Base-by-base conservation (phyloP, 2,329 filamentous ascomycete species). In the Colletotrichum lini region DNA sequence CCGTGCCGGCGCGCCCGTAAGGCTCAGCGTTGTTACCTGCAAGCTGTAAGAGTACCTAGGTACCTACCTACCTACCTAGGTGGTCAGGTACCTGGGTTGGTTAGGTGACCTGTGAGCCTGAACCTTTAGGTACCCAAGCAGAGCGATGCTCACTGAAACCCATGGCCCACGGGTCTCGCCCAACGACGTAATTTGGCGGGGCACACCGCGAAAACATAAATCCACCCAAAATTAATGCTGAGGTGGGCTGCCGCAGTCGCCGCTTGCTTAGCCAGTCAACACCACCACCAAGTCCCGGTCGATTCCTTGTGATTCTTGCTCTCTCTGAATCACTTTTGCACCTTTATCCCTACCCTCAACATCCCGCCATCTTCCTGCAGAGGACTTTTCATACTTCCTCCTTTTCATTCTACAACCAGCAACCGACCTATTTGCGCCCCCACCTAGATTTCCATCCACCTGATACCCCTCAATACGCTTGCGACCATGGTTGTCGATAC, bases 401-500 rank as follows among this genome's bases (percentile, higher is more conserved):
- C 15, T 18, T 50, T 4, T n/a, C 38, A 26, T 9, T n/a, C n/a
- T 38, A 26, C 59, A 23, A 15, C 47, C 30, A 35, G 8, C 30
- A 35, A 16, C 35, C 35, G 15, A 62, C 44, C 35, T 40, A 26
- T 18, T 26, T 62, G 45, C 45, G 45, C 59, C 40, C 23, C 23
- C 45, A 13, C 18, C 21, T 47, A 47, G 38, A 57, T 57, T 53
- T 54, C 30, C 49, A 44, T 45, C 18, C 49, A 53, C 38, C 45
- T 42, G 45, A 65, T 65, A 65, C 63, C 53, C 66, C 30, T 53
- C 69, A 13, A 42, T n/a, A 42, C 8, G 30, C 49, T 44, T 42
- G 56, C 75, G 79, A 86, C 78, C 79, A 97, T 97, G 94, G 94
- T 96, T 77, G 93, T 93, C 78, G 94, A 97, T 82, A 97, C 94